These are phyloP conservation scores for Pseudogymnoascus sp. DNA, from an alignment of 2,329 filamentous ascomycete genomes.

Conservation along the genomic window DNA sequence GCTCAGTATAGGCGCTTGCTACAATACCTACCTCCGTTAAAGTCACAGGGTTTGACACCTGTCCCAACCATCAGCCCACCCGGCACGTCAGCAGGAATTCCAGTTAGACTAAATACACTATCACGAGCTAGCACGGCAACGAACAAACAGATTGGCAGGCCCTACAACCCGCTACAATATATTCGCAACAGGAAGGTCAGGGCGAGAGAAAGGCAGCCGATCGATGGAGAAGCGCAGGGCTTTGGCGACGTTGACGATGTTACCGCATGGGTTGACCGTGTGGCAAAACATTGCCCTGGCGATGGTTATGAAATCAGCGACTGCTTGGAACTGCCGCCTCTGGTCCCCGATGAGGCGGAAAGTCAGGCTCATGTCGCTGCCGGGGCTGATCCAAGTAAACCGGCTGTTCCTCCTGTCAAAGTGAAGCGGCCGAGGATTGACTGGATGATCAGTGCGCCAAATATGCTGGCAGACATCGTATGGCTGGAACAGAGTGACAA, in stretches of 20 bases:
- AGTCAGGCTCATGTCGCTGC: constrained; percentile 17
- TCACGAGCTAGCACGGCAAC: constrained; percentile 34
- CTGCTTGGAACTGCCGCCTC: constrained; percentile 39
- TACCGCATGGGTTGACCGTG: constrained; percentile 67
- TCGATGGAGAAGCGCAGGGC: constrained; percentile 69
- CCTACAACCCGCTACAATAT: constrained; percentile 88
- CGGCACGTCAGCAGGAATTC: constrained; percentile 32
- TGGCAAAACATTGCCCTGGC: constrained; percentile 33
- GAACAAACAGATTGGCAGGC: constrained; percentile 51
- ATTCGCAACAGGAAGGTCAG: constrained; percentile 85
- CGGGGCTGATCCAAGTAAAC: constrained; percentile 17
- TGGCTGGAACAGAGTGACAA: constrained; percentile 83
- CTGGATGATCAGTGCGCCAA: constrained; percentile 77
- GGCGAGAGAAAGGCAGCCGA: constrained; percentile 65
- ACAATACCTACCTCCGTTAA: constrained; percentile 70
- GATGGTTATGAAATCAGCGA: constrained; percentile 26
- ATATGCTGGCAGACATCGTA: constrained; percentile 81
- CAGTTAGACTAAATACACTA: constrained; percentile 31
- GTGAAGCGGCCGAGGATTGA: constrained; percentile 69
- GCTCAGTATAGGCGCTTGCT: constrained; percentile 77
- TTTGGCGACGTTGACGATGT: constrained; percentile 71
- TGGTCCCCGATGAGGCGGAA: constrained; percentile 23
- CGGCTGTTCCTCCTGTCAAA: constrained; percentile 42
- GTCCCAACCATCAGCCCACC: constrained; percentile 37
- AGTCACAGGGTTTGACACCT: constrained; percentile 32